Evolutionary conservation across 257 asterid genomes (phyloP), one percentile per base, ranked within the genome.

Genomic region (Ophiorrhiza pumila): DNA sequence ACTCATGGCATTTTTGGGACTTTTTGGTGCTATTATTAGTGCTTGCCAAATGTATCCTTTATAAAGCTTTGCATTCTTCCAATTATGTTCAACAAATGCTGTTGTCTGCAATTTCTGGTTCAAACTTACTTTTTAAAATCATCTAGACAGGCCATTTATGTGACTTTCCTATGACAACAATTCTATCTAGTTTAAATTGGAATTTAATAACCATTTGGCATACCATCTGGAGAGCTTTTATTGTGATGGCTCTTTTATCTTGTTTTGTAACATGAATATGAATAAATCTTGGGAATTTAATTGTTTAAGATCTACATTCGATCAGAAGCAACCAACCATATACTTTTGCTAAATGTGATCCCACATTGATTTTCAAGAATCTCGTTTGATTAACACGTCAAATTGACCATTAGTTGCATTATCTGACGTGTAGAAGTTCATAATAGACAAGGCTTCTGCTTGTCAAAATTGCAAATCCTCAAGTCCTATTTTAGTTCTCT

Each of bases 1-100:
- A 82, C 96, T 93, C 71, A 86, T 93, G 98, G 92, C 96, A 66
- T 86, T 91, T 84, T 86, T 93, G 88, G 98, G 98, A 41, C 63
- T 87, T 17, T 93, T 93, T 81, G 98, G 98, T 76, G 98, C 98
- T 70, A 83, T 93, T 71, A 45, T 87, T 78, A 93, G 98, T 77
- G 96, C 90, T 74, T 66, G 79, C 78, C 98, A 93, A 86, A 93
- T 93, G 98, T 93, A 93, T 87, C 84, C 83, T 83, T 81, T 12
- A 29, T 43, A 49, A 56, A 65, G 69, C 39, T 76, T 7, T 37
- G 45, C 27, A 39, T 25, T 74, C 43, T 42, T 77, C 32, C 55
- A 15, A 49, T 52, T 17, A 18, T 43, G 2, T 23, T 57, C 39
- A 35, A 15, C 12, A 2, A 32, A 17, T 64, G 42, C 15, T 53